phyloP scores from a whole-genome alignment of 2,329 filamentous ascomycete species.

The Thyridium curvatum region DNA sequence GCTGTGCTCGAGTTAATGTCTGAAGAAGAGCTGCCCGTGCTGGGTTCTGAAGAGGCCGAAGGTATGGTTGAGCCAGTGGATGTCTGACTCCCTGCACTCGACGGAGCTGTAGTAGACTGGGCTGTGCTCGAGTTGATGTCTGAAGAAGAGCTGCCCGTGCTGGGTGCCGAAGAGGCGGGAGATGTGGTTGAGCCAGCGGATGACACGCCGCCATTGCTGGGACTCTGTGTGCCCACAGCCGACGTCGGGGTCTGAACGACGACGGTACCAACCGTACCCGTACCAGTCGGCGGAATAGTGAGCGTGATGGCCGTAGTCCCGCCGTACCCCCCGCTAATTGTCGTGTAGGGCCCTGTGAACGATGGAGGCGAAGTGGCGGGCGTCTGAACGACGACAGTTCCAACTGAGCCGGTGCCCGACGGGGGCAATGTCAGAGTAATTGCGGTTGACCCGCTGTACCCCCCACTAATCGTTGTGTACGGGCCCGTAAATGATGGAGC shows the following conservation, averaged over 20 bases:
- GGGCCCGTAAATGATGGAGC: no score
- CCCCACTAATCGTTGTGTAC: constrained; percentile 2
- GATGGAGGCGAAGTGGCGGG: background rate
- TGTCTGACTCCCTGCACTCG: background rate
- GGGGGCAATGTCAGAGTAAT: constrained; percentile 6
- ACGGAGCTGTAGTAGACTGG: background rate
- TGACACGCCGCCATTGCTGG: background rate
- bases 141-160: constrained; percentile 1
- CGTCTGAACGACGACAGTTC: constrained; percentile 8
- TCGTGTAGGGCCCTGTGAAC: constrained; percentile 2
- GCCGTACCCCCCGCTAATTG: constrained; percentile 1
- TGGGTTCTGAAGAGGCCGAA: background rate
- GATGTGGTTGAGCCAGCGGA: background rate
- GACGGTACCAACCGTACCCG: constrained; percentile 1
- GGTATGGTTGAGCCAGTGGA: background rate
- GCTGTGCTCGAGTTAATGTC: background rate
- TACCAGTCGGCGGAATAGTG: background rate
- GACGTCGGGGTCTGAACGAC: constrained; percentile 3
- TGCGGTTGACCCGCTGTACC: constrained; percentile 4
- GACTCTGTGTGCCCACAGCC: background rate
- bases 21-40: constrained; percentile 1
- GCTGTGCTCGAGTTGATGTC: background rate
- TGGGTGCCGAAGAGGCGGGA: no score
- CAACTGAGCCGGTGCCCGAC: constrained; percentile 3
- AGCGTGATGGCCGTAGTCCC: background rate